Percentiles rank a stretch among this genome's conserved stretches.
Evolutionary conservation across 2,329 filamentous ascomycete genomes (phyloP).

Genomic region (Fusarium hostae): DNA sequence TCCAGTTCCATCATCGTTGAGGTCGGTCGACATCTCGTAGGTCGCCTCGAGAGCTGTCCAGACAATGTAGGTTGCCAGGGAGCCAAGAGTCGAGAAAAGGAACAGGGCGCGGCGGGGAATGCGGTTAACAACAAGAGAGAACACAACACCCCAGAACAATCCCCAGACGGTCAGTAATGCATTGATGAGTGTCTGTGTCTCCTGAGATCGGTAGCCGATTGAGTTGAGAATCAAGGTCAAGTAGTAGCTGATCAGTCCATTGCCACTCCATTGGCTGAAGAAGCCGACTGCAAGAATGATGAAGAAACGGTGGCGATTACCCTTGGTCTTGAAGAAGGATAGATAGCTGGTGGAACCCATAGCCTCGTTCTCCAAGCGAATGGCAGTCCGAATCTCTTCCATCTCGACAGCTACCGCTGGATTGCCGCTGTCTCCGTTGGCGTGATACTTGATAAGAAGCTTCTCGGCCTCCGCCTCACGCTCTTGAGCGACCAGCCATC

Average conservation of each 20-base stretch:
- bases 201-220: slow-evolving; percentile 9
- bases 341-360: slow-evolving; percentile 7
- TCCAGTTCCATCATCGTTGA: slow-evolving; percentile 10
- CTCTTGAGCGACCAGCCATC: slow-evolving; percentile 6
- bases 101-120: slow-evolving; percentile 8
- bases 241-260: slow-evolving; percentile 16
- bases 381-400: slow-evolving; percentile 14
- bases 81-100: slow-evolving; percentile 9
- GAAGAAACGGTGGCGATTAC: slow-evolving; percentile 14
- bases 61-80: slow-evolving; percentile 1
- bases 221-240: slow-evolving; percentile 20
- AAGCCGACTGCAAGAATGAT: slow-evolving; percentile 15
- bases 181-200: slow-evolving; percentile 11
- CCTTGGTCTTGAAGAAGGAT: slow-evolving; percentile 18
- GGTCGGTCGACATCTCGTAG: slow-evolving; percentile 14
- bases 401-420: slow-evolving; percentile 9
- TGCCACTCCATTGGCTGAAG: slow-evolving; percentile 20
- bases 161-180: slow-evolving; percentile 3
- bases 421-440: slow-evolving; percentile 11
- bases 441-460: slow-evolving; percentile 8
- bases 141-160: slow-evolving; percentile 15
- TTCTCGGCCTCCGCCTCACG: slow-evolving; percentile 10
- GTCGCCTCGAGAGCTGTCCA: slow-evolving; percentile 10
- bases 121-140: slow-evolving; percentile 4
- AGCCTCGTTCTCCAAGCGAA: slow-evolving; percentile 13